Conservation (phyloP, 2,329 filamentous ascomycete genomes). For the Sporothrix schenckii region DNA sequence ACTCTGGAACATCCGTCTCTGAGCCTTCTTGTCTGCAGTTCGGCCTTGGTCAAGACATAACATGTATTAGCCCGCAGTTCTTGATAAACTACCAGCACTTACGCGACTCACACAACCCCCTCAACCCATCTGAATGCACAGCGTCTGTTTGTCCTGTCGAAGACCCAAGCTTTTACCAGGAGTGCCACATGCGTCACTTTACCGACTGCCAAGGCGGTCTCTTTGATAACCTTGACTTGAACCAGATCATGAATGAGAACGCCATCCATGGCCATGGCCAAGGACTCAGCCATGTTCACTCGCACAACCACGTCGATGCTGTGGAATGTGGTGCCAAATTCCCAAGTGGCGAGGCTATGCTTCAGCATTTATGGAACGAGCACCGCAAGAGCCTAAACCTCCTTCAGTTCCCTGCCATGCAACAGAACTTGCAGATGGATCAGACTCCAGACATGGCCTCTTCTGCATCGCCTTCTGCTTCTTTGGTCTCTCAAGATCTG, state of each 20-base stretch:
- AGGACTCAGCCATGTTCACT: conserved; percentile 16
- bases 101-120: conserved; percentile 35
- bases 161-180: conserved; percentile 36
- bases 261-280: conserved; percentile 2
- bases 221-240: conserved; percentile 33
- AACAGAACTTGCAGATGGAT: conserved; percentile 18
- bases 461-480: conserved; percentile 26
- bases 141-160: conserved; percentile 35
- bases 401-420: conserved; percentile 11
- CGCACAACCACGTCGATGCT: conserved; percentile 14
- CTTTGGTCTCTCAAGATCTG: conserved; percentile 30
- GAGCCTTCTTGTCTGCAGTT: conserved; percentile 25
- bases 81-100: conserved; percentile 37
- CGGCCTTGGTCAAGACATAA: conserved; percentile 31
- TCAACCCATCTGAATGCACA: conserved; percentile 33
- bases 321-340: conserved; percentile 36
- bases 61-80: conserved; percentile 36
- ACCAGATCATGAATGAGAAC: conserved; percentile 20
- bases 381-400: conserved; percentile 31
- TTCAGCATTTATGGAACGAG: conserved; percentile 36
- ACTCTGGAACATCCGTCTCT: not conserved
- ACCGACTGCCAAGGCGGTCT: conserved; percentile 14
- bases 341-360: conserved; percentile 36
- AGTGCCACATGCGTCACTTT: conserved; percentile 36
- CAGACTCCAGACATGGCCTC: conserved; percentile 28